phyloP scores from a whole-genome alignment of 1,284 basidiomycete genomes.

The Neonothopanus nambi region DNA sequence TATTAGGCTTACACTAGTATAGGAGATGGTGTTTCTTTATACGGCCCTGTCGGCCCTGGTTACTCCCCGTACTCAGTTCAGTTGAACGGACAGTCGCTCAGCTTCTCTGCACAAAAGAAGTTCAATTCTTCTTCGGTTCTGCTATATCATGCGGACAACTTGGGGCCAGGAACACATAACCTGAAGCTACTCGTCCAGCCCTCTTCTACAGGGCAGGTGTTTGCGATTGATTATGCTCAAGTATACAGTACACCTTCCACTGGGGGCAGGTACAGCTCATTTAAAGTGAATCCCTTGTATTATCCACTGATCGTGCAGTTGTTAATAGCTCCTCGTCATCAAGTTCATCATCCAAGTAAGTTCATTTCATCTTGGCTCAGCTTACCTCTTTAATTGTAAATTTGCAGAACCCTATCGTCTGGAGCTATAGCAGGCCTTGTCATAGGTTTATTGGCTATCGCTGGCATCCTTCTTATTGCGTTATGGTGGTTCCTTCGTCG shows the following conservation, averaged over 20 bases:
- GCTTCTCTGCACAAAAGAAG: conserved; percentile 32
- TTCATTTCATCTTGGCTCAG: neutral
- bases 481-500: conserved; percentile 23
- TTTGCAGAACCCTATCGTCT: conserved; percentile 20
- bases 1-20: neutral
- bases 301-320: neutral
- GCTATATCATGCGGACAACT: conserved; percentile 36
- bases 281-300: neutral
- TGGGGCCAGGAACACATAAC: conserved; percentile 33
- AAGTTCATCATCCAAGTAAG: neutral
- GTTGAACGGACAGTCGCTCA: conserved; percentile 30
- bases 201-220: conserved; percentile 22
- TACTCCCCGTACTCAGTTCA: conserved; percentile 36
- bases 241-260: conserved; percentile 30
- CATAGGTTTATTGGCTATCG: conserved; percentile 21
- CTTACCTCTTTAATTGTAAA: neutral
- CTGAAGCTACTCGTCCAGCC: conserved; percentile 29
- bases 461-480: conserved; percentile 13
- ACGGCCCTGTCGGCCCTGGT: conserved; percentile 38
- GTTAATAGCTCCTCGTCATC: neutral
- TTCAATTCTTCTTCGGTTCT: conserved; percentile 34
- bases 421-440: conserved; percentile 24
- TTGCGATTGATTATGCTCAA: conserved; percentile 40
- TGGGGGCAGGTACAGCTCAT: neutral
- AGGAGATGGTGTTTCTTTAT: conserved; percentile 40